Evolutionary conservation across 345 rosid species (phyloP).

Genomic region (Fremontodendron californicum): DNA sequence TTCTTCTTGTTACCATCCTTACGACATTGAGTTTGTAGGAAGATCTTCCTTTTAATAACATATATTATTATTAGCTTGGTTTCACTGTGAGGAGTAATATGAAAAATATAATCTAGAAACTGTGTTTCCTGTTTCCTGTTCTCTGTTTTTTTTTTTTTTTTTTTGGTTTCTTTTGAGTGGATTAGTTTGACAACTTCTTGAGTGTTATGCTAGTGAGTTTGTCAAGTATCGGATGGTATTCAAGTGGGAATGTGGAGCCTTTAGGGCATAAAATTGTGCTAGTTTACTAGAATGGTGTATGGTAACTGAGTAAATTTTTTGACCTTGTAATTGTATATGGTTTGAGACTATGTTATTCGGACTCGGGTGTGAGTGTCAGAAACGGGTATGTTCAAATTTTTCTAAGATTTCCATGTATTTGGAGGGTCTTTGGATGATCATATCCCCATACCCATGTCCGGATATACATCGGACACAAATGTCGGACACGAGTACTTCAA

Average conservation of each 20-base stretch:
- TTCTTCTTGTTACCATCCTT: not conserved
- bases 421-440: too few species aligned
- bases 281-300: not conserved
- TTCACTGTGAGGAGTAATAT: not conserved
- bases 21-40: not conserved
- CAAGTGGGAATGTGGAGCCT: not conserved
- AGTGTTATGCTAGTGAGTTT: not conserved
- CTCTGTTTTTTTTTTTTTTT: too few species aligned
- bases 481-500: too few species aligned
- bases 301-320: not conserved
- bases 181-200: not conserved
- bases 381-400: too few species aligned
- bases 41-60: not conserved
- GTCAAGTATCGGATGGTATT: not conserved
- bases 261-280: not conserved
- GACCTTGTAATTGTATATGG: not conserved
- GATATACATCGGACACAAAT: too few species aligned
- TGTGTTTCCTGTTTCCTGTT: not conserved
- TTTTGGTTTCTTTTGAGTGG: not conserved
- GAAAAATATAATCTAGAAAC: not conserved
- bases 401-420: too few species aligned
- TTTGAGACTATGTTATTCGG: too few species aligned
- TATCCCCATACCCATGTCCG: too few species aligned
- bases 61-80: not conserved
- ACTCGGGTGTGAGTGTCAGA: too few species aligned